A percentile compares a stretch with the other conserved stretches of the same genome.
Evolutionary conservation across 108 stramenopile species (phyloP).

Genomic region (Pseudonitzschia delicatissima): DNA sequence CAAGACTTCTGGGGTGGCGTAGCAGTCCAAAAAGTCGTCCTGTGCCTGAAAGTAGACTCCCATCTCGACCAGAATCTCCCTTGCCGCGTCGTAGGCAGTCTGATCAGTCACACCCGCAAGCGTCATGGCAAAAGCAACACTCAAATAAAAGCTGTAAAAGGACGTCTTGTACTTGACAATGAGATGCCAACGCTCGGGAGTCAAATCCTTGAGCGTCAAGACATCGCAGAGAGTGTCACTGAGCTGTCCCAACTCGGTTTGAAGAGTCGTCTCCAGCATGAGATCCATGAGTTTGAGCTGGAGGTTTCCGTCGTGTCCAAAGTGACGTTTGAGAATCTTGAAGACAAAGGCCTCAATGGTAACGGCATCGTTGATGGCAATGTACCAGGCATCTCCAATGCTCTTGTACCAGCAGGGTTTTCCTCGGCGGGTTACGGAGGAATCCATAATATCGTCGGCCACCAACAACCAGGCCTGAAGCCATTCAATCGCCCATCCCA

Average conservation of each 20-base stretch:
- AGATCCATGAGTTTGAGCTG: slow-evolving; percentile 31
- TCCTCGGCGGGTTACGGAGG: slow-evolving; percentile 93
- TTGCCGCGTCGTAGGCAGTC: slow-evolving; percentile 35
- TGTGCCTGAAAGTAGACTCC: slow-evolving; percentile 99
- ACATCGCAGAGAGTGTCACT: slow-evolving; percentile 80
- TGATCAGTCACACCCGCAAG: slow-evolving; percentile 35
- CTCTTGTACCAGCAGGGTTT: slow-evolving; percentile 95
- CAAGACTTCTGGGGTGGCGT: slow-evolving; percentile 88
- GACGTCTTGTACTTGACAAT: slow-evolving; percentile 99
- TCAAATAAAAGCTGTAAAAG: slow-evolving; percentile 98
- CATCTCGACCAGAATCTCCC: slow-evolving; percentile 51
- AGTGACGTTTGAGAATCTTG: slow-evolving; percentile 79
- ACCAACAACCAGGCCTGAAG: slow-evolving; percentile 98
- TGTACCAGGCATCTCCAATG: slow-evolving; percentile 70
- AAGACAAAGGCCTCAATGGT: slow-evolving; percentile 90
- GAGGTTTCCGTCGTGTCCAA: slow-evolving; percentile 46
- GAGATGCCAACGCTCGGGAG: slow-evolving; percentile 75
- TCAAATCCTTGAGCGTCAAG: slow-evolving; percentile 75
- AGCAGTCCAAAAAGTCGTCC: slow-evolving; percentile 99
- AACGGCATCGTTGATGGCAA: slow-evolving; percentile 79
- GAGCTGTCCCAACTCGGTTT: slow-evolving; percentile 97
- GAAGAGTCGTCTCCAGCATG: slow-evolving; percentile 71
- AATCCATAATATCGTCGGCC: slow-evolving; percentile 99
- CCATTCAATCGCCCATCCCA: slow-evolving; percentile 97
- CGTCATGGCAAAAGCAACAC: slow-evolving; percentile 82